Evolutionary conservation across 2,329 filamentous ascomycete species (phyloP), one percentile per base, ranked within the genome.

Genomic region (Albifimbria verrucaria): DNA sequence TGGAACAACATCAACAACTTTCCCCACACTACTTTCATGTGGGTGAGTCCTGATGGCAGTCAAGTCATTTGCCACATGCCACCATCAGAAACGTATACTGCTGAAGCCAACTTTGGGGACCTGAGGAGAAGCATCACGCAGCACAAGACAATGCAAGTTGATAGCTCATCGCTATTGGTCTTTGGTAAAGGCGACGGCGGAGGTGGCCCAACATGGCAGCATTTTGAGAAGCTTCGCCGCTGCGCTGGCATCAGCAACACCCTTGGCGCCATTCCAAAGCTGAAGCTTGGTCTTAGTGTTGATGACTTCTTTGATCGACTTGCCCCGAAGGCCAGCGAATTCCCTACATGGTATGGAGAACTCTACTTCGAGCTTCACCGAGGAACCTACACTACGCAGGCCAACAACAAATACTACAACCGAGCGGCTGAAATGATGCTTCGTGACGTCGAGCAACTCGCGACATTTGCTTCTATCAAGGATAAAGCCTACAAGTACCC

Each of bases 1-100:
- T 99, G 94, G 94, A 97, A 97, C 77, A 97, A 97, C 69, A 97
- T 97, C 80, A 97, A 97, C 75, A 96, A 89, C 66, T 99, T 97
- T 74, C 94, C 94, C 0, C 94, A 97, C 68, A 97, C 94, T 6
- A 97, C 94, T 0, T 99, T 99, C 79, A 96, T 96, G 72, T 99
- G 94, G 94, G 92, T 99, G 26, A 85, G 92, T 12, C 83, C 97
- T 15, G 94, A 99, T 69, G 93, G 94, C 53, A 96, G 90, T 65
- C 94, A 97, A 67, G 94, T 99, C 59, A 85, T 99, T 57, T 97
- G 93, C 70, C 94, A 99, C 67, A 99, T 99, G 94, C 86, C 92
- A 3, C 94, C 94, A 2, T 84, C 90, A 2, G 92, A 99, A 73
- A 97, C 94, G 0, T 97, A 99, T 70, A 97, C 93, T 5, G 89